phyloP scores from a whole-genome alignment of 1,284 basidiomycete genomes.

The Earliella scabrosa region DNA sequence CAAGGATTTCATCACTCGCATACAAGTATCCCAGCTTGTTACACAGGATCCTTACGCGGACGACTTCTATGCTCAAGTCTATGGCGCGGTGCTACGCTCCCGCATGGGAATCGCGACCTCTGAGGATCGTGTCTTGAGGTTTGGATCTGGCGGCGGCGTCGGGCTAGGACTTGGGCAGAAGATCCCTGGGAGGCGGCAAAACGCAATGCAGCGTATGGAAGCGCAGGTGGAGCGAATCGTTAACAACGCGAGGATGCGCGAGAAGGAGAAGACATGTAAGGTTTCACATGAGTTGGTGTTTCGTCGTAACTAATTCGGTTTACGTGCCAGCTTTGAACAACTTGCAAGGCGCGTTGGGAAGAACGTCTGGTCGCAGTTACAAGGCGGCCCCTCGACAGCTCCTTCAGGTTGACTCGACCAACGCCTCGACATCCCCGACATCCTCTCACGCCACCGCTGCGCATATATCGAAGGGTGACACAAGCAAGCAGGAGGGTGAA shows the following conservation, averaged over 20 bases:
- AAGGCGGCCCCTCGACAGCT: constrained; percentile 96
- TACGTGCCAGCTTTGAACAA: constrained; percentile 62
- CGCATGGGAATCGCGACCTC: constrained; percentile 72
- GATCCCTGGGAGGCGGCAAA: constrained; percentile 75
- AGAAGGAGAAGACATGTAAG: constrained; percentile 82
- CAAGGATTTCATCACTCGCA: constrained; percentile 99
- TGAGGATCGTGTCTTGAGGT: constrained; percentile 82
- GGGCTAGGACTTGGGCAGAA: constrained; percentile 78
- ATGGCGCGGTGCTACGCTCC: constrained; percentile 80
- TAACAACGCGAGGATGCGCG: constrained; percentile 86
- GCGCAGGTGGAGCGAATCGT: constrained; percentile 97
- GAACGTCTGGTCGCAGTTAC: constrained; percentile 89
- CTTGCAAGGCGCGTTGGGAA: constrained; percentile 95
- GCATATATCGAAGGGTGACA: constrained; percentile 62
- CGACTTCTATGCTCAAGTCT: constrained; percentile 99
- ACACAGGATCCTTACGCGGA: constrained; percentile 96
- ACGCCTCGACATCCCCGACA: constrained; percentile 52
- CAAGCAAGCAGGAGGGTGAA: constrained; percentile 41
- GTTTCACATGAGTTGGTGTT: constrained; percentile 11
- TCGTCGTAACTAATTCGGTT: neutral
- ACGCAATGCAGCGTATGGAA: constrained; percentile 97
- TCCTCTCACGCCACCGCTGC: constrained; percentile 55
- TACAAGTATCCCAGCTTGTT: constrained; percentile 97
- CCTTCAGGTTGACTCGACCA: constrained; percentile 76
- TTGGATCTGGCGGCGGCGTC: constrained; percentile 80